A percentile compares a stretch with the other conserved stretches of the same genome.
These are phyloP conservation scores for Lathyrus aphaca DNA, from an alignment of 306 rosid species.

Conservation along the genomic window DNA sequence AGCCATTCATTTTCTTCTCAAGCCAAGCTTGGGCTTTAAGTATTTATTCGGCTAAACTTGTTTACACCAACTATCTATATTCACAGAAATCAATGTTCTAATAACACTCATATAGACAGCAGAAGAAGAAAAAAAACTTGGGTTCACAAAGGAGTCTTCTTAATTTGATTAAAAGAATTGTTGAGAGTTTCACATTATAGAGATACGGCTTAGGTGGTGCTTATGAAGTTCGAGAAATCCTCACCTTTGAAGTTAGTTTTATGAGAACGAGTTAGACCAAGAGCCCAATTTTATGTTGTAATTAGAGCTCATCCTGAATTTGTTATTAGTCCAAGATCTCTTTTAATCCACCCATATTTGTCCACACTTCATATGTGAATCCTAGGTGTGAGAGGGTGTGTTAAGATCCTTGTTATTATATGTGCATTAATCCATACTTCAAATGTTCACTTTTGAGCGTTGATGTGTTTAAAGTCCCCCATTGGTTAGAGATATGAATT, in stretches of 20 bases:
- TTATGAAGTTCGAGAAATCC: neutral
- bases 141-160: neutral
- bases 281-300: neutral
- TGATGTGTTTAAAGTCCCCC: neutral
- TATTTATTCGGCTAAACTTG: conserved; percentile 1
- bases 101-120: neutral
- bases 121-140: neutral
- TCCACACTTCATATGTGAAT: neutral
- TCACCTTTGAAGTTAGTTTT: neutral
- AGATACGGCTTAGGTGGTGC: too few species aligned
- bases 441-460: neutral
- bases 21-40: neutral
- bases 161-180: too few species aligned
- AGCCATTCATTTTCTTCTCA: neutral
- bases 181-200: too few species aligned
- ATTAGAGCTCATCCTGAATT: neutral
- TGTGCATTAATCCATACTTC: neutral
- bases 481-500: neutral
- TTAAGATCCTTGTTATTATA: neutral
- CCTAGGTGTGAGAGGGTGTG: neutral
- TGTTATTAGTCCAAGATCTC: neutral
- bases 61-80: neutral
- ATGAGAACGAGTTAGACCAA: neutral
- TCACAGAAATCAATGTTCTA: neutral
- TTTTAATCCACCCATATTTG: neutral